These are phyloP conservation scores for Eucalyptus paniculata DNA, from an alignment of 345 rosid genomes.

Conservation along the genomic window DNA sequence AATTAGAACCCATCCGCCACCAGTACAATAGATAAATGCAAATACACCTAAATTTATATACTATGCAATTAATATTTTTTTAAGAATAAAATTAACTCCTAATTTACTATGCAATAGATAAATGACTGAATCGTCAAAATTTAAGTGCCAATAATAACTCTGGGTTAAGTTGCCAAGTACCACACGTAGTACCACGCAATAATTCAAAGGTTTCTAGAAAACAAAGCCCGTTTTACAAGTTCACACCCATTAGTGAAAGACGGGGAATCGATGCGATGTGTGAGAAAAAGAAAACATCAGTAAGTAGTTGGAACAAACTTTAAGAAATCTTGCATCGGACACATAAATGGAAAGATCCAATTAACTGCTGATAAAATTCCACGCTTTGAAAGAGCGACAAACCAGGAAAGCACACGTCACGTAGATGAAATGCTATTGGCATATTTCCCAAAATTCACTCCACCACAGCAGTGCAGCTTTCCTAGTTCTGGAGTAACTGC, in stretches of 20 bases:
- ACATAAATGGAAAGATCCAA: background rate
- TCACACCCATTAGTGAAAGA: background rate
- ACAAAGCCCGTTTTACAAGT: background rate
- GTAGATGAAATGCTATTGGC: background rate
- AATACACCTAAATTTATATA: no score
- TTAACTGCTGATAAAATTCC: background rate
- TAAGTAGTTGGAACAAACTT: background rate
- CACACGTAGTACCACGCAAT: background rate
- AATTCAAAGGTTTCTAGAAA: background rate
- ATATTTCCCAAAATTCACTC: background rate
- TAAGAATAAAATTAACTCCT: no score
- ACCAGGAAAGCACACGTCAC: background rate
- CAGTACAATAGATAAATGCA: fast-evolving
- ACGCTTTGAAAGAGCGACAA: background rate
- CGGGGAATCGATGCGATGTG: background rate
- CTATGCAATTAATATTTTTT: no score
- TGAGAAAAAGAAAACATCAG: background rate
- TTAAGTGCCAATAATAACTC: fast-evolving
- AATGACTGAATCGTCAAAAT: no score
- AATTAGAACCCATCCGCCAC: fast-evolving
- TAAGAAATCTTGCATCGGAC: background rate
- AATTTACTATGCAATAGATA: no score
- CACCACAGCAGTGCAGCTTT: background rate
- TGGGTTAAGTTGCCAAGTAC: background rate
- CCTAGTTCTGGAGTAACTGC: background rate